Base-by-base conservation (phyloP, 495 filamentous ascomycete genomes). In the Aspergillus nidulans region DNA sequence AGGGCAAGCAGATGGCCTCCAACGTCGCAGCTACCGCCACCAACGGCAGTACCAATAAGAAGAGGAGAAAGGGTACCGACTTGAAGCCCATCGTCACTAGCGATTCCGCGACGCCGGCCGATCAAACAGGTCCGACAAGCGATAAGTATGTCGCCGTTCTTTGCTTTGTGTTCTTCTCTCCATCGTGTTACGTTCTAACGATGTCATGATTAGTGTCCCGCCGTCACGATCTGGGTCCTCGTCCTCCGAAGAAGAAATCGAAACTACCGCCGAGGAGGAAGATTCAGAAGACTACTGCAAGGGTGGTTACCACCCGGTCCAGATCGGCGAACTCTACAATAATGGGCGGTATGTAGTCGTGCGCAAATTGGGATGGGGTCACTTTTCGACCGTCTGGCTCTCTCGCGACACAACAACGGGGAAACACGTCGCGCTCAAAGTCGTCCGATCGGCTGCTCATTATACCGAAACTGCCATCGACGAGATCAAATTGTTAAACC, bases 281-380 rank as follows among this genome's bases (percentile, higher is more conserved):
- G 95, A 97, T 66, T 96, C 91, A 25, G 94, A 98, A 68, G 94
- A 98, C 68, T 98, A 98, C 74, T 97, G 92, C 78, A 97, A 97
- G 72, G 94, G 94, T 58, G 94, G 94, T 32, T 98, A 98, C 66
- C 94, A 98, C 64, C 94, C 94, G 0, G 95, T 97, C 24, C 78
- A 79, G 49, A 87, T 97, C 45, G 94, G 94, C 50, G 94, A 98
- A 73, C 87, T 89, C 60, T 98, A 97, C 81, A 98, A 98, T 66
- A 89, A 97, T 67, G 94, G 91, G 53, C 91, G 90, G 68, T 98
- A 98, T 73, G 91, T 92, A 5, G 85, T 98, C 38, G 90, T 97
- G 66, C 87, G 94, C 69, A 98, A 98, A 77, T 81, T 98, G 19
- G 94, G 94, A 38, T 98, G 94, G 94, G 94, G 94, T 61, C 94